These are phyloP conservation scores for Mollisia scopiformis DNA, from an alignment of 2,329 filamentous ascomycete species.

Conservation along the genomic window DNA sequence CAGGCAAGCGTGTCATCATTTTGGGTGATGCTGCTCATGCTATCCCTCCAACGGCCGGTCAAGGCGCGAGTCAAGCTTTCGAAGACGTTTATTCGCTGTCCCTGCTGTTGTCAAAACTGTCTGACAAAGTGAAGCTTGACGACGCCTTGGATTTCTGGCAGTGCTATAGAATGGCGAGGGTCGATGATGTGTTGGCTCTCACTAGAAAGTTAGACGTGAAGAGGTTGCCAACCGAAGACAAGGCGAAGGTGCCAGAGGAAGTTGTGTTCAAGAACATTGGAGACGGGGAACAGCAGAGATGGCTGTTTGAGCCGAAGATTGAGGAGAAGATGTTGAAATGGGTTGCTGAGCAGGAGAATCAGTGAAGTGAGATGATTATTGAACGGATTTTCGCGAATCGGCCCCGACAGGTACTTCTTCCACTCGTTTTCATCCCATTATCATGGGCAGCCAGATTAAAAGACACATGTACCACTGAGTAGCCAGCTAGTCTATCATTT, in stretches of 20 bases:
- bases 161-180: conserved; percentile 47
- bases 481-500: too few species aligned
- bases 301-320: conserved; percentile 39
- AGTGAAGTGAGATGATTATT: too few species aligned
- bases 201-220: conserved; percentile 51
- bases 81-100: conserved; percentile 53
- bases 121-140: conserved; percentile 26
- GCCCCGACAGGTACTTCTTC: too few species aligned
- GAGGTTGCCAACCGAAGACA: conserved; percentile 43
- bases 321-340: conserved; percentile 4
- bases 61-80: conserved; percentile 50
- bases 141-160: conserved; percentile 49
- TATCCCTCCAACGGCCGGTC: conserved; percentile 50
- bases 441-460: too few species aligned
- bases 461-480: too few species aligned
- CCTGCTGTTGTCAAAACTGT: conserved; percentile 39
- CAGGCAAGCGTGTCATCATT: conserved; percentile 42
- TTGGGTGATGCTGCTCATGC: conserved; percentile 53
- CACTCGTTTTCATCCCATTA: too few species aligned
- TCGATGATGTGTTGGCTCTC: conserved; percentile 50
- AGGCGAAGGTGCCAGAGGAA: conserved; percentile 29
- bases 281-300: conserved; percentile 37
- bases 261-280: conserved; percentile 30
- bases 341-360: not conserved
- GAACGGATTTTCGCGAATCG: too few species aligned